phyloP scores from a whole-genome alignment of 495 filamentous ascomycete species.

The Geoglossum glabrum region DNA sequence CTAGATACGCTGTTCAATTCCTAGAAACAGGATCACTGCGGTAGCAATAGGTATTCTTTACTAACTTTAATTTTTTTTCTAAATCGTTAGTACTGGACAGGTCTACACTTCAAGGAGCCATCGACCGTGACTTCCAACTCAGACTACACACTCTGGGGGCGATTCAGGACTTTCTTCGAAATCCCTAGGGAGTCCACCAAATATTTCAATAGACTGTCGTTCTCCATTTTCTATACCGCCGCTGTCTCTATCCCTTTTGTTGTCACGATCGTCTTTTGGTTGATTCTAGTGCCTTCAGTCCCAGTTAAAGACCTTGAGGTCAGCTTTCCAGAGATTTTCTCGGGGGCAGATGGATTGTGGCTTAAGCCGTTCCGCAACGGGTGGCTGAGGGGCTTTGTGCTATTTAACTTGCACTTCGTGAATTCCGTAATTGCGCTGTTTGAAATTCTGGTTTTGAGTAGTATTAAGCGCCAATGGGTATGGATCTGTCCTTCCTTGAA shows the following conservation, averaged over 20 bases:
- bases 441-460: constrained; percentile 28
- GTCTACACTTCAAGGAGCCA: constrained; percentile 26
- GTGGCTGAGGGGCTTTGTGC: constrained; percentile 21
- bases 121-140: constrained; percentile 11
- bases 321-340: background rate
- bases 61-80: background rate
- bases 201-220: constrained; percentile 9
- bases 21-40: background rate
- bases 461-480: constrained; percentile 28
- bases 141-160: background rate
- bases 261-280: constrained; percentile 28
- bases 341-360: background rate
- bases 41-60: background rate
- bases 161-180: background rate
- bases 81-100: constrained; percentile 23
- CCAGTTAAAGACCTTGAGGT: background rate
- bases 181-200: background rate
- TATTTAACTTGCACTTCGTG: constrained; percentile 24
- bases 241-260: constrained; percentile 24
- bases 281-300: constrained; percentile 13
- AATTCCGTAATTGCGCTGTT: constrained; percentile 23
- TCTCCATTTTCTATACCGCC: constrained; percentile 30
- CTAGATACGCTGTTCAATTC: background rate
- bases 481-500: constrained; percentile 5
- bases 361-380: constrained; percentile 17